phyloP scores from a whole-genome alignment of 2,329 filamentous ascomycete genomes.

The Alternaria triticina region DNA sequence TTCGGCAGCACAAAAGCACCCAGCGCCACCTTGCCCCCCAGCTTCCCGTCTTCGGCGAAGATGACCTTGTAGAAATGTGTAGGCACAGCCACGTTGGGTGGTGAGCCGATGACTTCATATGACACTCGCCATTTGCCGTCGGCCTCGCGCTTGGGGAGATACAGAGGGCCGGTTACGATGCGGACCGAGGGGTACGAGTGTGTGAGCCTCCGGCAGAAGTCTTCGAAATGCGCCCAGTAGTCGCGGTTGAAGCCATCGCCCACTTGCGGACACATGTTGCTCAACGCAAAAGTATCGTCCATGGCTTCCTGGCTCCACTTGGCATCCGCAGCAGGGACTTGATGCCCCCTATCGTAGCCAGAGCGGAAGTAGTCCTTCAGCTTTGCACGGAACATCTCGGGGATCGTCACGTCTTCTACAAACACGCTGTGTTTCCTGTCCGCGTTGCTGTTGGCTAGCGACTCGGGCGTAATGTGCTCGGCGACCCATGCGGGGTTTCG shows the following conservation, averaged over 20 bases:
- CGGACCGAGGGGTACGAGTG: constrained; percentile 82
- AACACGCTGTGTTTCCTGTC: constrained; percentile 87
- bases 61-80: constrained; percentile 99
- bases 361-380: constrained; percentile 94
- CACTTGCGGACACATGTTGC: constrained; percentile 98
- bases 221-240: constrained; percentile 99
- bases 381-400: constrained; percentile 84
- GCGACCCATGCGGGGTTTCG: constrained; percentile 91
- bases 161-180: constrained; percentile 91
- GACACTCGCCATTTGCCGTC: constrained; percentile 95
- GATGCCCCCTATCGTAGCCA: constrained; percentile 94
- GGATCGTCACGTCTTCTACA: constrained; percentile 79
- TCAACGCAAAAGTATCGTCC: constrained; percentile 91
- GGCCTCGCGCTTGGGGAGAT: constrained; percentile 83
- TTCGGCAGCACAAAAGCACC: constrained; percentile 97
- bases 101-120: constrained; percentile 94
- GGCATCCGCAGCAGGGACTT: constrained; percentile 93
- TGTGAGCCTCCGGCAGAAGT: constrained; percentile 89
- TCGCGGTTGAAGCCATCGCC: constrained; percentile 98
- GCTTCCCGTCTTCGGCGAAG: constrained; percentile 82
- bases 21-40: constrained; percentile 73
- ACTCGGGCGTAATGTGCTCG: constrained; percentile 93
- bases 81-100: constrained; percentile 92
- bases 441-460: constrained; percentile 74
- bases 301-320: constrained; percentile 95